A percentile compares a stretch with the other conserved stretches of the same genome.
These are phyloP conservation scores for Rhodamnia argentea DNA, from an alignment of 345 rosid genomes.

Conservation along the genomic window DNA sequence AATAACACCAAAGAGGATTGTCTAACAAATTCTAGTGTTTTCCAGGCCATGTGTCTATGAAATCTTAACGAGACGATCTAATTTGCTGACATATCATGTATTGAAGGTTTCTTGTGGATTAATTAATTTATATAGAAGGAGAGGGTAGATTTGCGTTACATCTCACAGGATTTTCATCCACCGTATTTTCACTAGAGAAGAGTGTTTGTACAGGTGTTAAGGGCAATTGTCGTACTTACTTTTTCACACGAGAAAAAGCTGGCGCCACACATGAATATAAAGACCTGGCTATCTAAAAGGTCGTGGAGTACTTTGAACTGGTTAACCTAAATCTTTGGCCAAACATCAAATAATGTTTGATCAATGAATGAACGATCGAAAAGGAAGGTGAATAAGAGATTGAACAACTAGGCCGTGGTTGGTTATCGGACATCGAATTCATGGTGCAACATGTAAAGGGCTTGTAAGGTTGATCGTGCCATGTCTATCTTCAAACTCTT, in stretches of 20 bases:
- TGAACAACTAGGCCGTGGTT: background rate
- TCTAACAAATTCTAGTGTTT: background rate
- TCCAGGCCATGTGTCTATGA: background rate
- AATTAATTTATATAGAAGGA: background rate
- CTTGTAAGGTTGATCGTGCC: background rate
- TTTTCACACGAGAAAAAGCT: background rate
- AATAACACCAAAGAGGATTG: background rate
- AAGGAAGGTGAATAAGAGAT: background rate
- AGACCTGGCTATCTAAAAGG: too few relatives aligned
- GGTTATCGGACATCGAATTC: background rate
- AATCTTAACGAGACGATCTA: background rate
- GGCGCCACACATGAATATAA: too few relatives aligned
- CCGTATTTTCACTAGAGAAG: background rate
- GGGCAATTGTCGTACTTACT: background rate
- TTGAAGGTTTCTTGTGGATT: background rate
- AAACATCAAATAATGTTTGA: too few relatives aligned
- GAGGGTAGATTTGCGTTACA: fast-evolving
- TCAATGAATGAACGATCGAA: background rate
- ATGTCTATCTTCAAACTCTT: background rate
- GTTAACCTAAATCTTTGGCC: background rate
- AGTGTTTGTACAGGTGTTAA: background rate
- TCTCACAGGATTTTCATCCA: background rate
- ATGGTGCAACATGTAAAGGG: background rate
- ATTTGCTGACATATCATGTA: background rate
- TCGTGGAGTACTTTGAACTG: background rate